Percentiles rank a stretch among this genome's conserved stretches.
phyloP scores from a whole-genome alignment of 1,139 yeast species.

The Kurtzmaniella quercitrusa region DNA sequence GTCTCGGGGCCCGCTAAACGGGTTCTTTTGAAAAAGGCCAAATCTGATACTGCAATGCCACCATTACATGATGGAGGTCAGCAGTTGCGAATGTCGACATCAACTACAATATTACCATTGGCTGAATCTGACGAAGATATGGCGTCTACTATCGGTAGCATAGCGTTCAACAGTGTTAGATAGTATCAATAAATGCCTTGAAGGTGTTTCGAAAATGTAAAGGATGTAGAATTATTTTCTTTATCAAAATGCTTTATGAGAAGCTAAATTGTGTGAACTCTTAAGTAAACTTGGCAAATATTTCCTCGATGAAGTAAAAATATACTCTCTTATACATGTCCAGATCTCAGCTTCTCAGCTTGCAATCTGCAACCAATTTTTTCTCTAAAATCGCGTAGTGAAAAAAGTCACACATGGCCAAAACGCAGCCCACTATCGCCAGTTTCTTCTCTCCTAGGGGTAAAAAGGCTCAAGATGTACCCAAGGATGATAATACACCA shows the following conservation, averaged over 20 bases:
- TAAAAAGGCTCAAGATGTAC: not conserved
- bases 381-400: constrained; percentile 2
- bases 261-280: no score
- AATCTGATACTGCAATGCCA: constrained; percentile 6
- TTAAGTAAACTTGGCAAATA: no score
- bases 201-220: no score
- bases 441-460: not conserved
- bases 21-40: constrained; percentile 7
- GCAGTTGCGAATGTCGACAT: not conserved
- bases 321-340: no score
- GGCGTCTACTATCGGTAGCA: constrained; percentile 12
- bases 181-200: not conserved
- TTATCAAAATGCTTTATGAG: no score
- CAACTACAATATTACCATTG: constrained; percentile 1
- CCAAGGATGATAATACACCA: not conserved
- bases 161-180: constrained; percentile 33
- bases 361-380: not conserved
- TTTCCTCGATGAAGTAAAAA: no score
- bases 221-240: no score
- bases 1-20: constrained; percentile 2
- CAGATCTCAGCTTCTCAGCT: no score
- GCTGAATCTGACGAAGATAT: not conserved
- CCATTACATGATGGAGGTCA: not conserved
- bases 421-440: not conserved
- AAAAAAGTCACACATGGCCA: constrained; percentile 2